Conservation (phyloP, 2,329 filamentous ascomycete genomes). For the Trichoderma koningii region DNA sequence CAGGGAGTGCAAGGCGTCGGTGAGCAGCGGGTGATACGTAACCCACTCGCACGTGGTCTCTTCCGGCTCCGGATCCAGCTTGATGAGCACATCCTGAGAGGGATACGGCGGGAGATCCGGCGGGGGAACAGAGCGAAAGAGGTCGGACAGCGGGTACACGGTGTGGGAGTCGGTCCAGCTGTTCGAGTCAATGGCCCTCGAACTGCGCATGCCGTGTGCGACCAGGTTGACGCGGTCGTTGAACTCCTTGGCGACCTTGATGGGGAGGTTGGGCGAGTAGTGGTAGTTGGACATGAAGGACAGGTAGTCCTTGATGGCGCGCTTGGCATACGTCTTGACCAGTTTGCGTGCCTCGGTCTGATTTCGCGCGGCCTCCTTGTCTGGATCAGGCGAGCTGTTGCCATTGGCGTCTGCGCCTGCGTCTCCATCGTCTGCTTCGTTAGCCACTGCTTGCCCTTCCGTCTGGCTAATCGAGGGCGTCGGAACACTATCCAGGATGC, state of each 20-base stretch:
- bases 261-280: constrained; percentile 71
- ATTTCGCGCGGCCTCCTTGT: constrained; percentile 27
- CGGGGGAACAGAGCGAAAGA: constrained; percentile 72
- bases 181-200: constrained; percentile 40
- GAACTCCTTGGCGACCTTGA: constrained; percentile 60
- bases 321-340: constrained; percentile 73
- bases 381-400: constrained; percentile 12
- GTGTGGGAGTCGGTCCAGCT: constrained; percentile 40
- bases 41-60: constrained; percentile 38
- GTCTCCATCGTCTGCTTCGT: background rate
- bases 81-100: constrained; percentile 42
- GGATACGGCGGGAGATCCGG: constrained; percentile 69
- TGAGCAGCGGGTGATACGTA: constrained; percentile 79
- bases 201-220: constrained; percentile 50
- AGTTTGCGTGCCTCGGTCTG: constrained; percentile 54
- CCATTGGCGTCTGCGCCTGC: constrained; percentile 25
- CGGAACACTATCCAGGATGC: constrained; percentile 59
- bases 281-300: constrained; percentile 73
- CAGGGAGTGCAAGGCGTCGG: constrained; percentile 75
- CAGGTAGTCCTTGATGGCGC: constrained; percentile 73
- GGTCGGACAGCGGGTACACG: constrained; percentile 54
- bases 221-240: constrained; percentile 59
- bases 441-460: background rate
- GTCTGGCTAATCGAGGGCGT: background rate
- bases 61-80: constrained; percentile 28